Conservation (phyloP, 257 asterid species). For the Ehretia macrophylla region DNA sequence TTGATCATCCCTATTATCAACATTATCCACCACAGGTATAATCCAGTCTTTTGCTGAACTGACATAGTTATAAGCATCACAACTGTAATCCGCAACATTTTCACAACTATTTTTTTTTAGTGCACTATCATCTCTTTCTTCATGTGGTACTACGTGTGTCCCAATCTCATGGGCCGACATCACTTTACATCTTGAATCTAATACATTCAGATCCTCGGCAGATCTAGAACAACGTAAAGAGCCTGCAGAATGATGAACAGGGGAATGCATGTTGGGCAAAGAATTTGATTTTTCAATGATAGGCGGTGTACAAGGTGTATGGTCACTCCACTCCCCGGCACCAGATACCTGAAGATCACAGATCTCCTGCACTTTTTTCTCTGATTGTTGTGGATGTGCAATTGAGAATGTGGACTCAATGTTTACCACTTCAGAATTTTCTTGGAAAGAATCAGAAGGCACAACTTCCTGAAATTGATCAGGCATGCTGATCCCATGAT, state of each 20-base stretch:
- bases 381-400: constrained; percentile 45
- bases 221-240: constrained; percentile 48
- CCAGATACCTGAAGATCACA: constrained; percentile 41
- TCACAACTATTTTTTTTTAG: constrained; percentile 36
- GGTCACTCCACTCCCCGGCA: constrained; percentile 38
- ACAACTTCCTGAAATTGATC: constrained; percentile 44
- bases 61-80: constrained; percentile 44
- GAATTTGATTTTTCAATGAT: constrained; percentile 61
- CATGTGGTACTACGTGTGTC: constrained; percentile 24
- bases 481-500: constrained; percentile 20
- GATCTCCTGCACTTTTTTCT: constrained; percentile 39
- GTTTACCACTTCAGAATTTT: constrained; percentile 39
- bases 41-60: constrained; percentile 85
- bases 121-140: constrained; percentile 32
- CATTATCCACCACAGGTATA: constrained; percentile 57
- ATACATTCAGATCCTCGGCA: constrained; percentile 54
- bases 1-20: constrained; percentile 18
- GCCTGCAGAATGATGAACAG: constrained; percentile 20
- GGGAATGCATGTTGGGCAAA: constrained; percentile 58
- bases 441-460: constrained; percentile 58
- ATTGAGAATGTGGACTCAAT: constrained; percentile 41
- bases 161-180: constrained; percentile 28
- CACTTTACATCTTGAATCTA: constrained; percentile 42
- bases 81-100: constrained; percentile 43
- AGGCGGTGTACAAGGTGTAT: constrained; percentile 32